Base-by-base conservation (phyloP, 495 filamentous ascomycete species). In the Aspergillus steynii region DNA sequence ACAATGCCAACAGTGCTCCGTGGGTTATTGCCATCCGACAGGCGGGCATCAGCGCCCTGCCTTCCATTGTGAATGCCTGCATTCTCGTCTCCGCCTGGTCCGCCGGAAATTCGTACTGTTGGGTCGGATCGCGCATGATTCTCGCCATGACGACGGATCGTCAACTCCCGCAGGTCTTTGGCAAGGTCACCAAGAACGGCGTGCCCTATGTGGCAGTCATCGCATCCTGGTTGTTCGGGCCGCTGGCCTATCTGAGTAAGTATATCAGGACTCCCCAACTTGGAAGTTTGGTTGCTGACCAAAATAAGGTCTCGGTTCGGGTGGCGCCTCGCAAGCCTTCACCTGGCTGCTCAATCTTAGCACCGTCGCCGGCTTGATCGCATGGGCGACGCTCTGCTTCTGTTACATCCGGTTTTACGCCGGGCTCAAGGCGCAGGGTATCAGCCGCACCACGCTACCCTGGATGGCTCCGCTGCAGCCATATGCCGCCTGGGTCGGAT, bases 51-150 rank as follows among this genome's bases (percentile, higher is more conserved):
- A 77, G 71, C n/a, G 82, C 79, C n/a, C 79, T 93, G 9, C 88
- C 86, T 3, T 83, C 85, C 50, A 86, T 92, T 58, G 87, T 96
- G 74, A 96, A 94, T 72, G 90, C 86, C 7, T 84, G 87, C 42
- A 84, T 92, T 53, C 74, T 92, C 50, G 87, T 83, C 54, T 83
- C 86, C 1, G 88, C 86, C 5, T 83, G 83, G 65, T 90, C 87
- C 4, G 83, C 86, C 0, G 90, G 85, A 53, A 96, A 96, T 67
- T 74, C 71, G 3, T 73, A 74, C 61, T 72, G 70, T 60, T 77
- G 71, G 65, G 73, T 71, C 28, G 73, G 71, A 31, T 74, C 73
- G 1, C 73, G 74, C 31, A 75, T 75, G 68, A 74, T 77, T 10
- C 48, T 74, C 28, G 72, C 71, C 50, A 75, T 75, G 72, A 73